Conservation (phyloP, 176 grass and related monocot species). For the Hordeum marinum region DNA sequence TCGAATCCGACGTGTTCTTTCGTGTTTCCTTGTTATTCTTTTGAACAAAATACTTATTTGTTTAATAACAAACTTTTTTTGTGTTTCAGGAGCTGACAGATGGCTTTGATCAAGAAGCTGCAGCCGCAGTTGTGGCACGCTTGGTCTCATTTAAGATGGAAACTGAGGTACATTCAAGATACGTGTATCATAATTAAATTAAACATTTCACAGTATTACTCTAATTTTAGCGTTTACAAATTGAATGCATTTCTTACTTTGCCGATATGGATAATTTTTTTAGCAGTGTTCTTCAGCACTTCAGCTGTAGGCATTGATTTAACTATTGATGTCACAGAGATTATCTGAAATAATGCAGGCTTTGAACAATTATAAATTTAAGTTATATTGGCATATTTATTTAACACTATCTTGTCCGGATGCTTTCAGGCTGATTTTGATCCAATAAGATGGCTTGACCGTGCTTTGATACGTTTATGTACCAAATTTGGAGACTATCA, state of each 20-base stretch:
- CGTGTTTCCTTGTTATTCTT: constrained; percentile 9
- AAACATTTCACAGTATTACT: not conserved
- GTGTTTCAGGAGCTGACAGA: constrained; percentile 65
- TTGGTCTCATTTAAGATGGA: constrained; percentile 91
- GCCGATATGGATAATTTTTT: not conserved
- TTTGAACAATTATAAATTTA: not conserved
- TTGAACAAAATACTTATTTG: not conserved
- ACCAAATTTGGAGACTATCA: constrained; percentile 93
- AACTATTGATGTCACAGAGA: constrained; percentile 5
- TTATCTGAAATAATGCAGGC: not conserved
- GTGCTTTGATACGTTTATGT: constrained; percentile 77
- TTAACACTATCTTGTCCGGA: constrained; percentile 9
- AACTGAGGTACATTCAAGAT: constrained; percentile 67
- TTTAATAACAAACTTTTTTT: not conserved
- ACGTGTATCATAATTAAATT: not conserved
- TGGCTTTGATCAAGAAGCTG: constrained; percentile 97
- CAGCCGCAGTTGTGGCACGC: constrained; percentile 82
- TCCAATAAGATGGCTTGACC: constrained; percentile 94
- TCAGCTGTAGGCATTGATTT: not conserved
- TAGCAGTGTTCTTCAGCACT: not conserved
- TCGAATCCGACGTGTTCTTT: not conserved
- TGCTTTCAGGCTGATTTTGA: constrained; percentile 82
- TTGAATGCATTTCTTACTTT: constrained; percentile 10
- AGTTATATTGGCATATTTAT: not conserved
- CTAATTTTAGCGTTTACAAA: constrained; percentile 17